phyloP scores from a whole-genome alignment of 805 yeast species.

The Candida khao-thaluensis region DNA sequence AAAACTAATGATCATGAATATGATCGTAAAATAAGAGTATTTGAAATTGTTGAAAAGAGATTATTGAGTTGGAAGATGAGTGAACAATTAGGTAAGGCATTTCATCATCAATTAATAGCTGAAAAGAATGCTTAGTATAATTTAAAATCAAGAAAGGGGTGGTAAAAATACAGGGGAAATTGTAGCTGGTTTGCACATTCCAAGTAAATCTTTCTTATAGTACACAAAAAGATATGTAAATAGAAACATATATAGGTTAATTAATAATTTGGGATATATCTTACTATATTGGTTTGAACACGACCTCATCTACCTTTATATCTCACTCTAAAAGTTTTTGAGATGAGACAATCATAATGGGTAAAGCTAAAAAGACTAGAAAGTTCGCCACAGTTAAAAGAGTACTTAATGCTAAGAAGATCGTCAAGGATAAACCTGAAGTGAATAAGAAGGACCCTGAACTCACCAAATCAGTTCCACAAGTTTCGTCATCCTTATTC shows the following conservation, averaged over 20 bases:
- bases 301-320: too few relatives aligned
- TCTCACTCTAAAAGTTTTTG: too few relatives aligned
- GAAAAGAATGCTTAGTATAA: too few relatives aligned
- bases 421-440: conserved; percentile 43
- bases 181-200: too few relatives aligned
- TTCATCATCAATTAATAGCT: conserved; percentile 29
- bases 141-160: too few relatives aligned
- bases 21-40: conserved; percentile 35
- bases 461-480: conserved; percentile 58
- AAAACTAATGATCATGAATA: conserved; percentile 23
- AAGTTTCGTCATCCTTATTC: conserved; percentile 91
- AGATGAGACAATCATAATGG: conserved; percentile 51
- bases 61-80: conserved; percentile 40
- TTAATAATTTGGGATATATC: too few relatives aligned
- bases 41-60: conserved; percentile 25
- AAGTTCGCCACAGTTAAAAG: conserved; percentile 93
- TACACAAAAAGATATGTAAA: too few relatives aligned
- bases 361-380: conserved; percentile 95
- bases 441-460: conserved; percentile 64
- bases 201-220: too few relatives aligned
- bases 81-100: conserved; percentile 23
- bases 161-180: too few relatives aligned
- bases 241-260: too few relatives aligned
- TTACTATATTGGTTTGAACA: too few relatives aligned
- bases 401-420: conserved; percentile 70